phyloP scores from a whole-genome alignment of 345 rosid species.

The Brassica carinata region DNA sequence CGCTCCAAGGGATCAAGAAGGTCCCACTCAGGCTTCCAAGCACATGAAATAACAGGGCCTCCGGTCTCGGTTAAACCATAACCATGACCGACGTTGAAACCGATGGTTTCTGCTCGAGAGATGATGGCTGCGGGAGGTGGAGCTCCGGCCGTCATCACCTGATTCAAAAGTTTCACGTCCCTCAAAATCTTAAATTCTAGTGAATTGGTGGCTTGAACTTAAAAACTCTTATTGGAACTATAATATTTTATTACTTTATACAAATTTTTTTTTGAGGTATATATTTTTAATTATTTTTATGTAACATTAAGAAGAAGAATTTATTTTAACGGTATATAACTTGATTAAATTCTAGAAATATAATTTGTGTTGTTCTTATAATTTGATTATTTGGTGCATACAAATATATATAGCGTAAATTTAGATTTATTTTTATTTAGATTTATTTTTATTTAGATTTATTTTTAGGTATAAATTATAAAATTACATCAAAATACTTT shows the following conservation, averaged over 20 bases:
- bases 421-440: no score
- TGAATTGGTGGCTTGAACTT: no score
- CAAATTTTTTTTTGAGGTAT: not conserved
- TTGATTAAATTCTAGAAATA: no score
- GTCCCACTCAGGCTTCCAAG: constrained; percentile 63
- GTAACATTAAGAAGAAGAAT: not conserved
- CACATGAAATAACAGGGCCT: constrained; percentile 55
- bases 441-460: no score
- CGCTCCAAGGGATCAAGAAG: constrained; percentile 41
- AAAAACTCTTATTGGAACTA: not conserved
- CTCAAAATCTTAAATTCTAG: not conserved
- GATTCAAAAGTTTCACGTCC: not conserved
- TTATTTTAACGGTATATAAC: not conserved
- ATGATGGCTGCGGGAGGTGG: constrained; percentile 57
- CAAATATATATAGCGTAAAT: not conserved
- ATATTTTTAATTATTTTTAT: no score
- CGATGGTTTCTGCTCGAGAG: constrained; percentile 49
- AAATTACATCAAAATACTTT: no score
- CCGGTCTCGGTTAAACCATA: constrained; percentile 71
- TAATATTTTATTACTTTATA: not conserved
- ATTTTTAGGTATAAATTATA: no score
- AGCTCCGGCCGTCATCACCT: constrained; percentile 58
- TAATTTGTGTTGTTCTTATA: no score
- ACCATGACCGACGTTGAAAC: constrained; percentile 57
- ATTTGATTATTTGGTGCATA: not conserved